Base-by-base conservation (phyloP, 768 basidiomycete genomes). In the Mycena vitilis region DNA sequence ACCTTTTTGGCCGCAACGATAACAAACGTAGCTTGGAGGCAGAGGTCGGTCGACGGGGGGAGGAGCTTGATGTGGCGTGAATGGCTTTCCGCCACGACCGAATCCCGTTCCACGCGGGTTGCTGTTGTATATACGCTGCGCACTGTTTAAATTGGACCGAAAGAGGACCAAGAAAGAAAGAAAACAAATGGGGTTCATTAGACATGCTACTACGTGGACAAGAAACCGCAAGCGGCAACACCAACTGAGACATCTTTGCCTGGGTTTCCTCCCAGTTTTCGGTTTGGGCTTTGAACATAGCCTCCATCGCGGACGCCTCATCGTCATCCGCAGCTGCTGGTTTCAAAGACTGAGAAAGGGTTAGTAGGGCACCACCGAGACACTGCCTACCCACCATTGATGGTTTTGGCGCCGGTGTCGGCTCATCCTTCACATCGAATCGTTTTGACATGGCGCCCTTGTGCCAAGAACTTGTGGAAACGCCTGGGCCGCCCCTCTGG, bases 181-280 rank as follows among this genome's bases (percentile, higher is more conserved):
- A 78, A 82, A 82, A 79, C 75, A 80, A 84, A 84, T 75, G 74
- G 81, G 81, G 85, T 89, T 87, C 86, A 92, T 93, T 90, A 92
- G 91, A 93, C 73, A 79, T 75, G 82, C 86, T 91, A 91, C 89
- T 90, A 91, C 87, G 82, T 79, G 81, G 78, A 87, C 81, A 86
- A 84, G 82, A 85, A 79, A 82, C 84, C 82, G 78, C 75, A 74
- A 79, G 78, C 86, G 85, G 85, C 83, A 82, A 89, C 84, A 96
- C 96, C 85, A 86, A 99, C 98, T 95, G 91, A 78, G 96, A 93
- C 96, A 99, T 98, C 87, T 97, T 95, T 87, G 98, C 96, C 84
- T 98, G 95, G 77, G 96, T 92, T 87, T 96, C 94, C 84, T 98
- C 93, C 98, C 97, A 99, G 81, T 96, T 94, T 71, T 94, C 91